Percentiles rank a stretch among this genome's conserved stretches.
phyloP scores from a whole-genome alignment of 352 stramenopile species.

The Phytophthora litchii region DNA sequence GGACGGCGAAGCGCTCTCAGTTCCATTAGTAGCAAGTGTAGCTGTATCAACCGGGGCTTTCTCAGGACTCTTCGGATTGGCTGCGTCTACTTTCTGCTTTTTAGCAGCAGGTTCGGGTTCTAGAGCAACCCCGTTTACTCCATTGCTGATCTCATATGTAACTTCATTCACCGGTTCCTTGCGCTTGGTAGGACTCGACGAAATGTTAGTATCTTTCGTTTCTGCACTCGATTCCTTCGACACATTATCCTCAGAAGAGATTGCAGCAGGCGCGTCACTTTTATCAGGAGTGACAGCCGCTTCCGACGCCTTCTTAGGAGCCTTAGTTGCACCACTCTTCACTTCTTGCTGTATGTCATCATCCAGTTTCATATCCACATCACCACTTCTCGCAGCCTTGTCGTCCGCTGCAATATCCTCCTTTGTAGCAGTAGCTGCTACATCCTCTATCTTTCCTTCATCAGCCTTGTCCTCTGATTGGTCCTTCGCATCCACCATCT shows the following conservation, averaged over 20 bases:
- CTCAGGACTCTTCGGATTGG: conserved; percentile 3
- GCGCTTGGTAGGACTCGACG: conserved; percentile 23
- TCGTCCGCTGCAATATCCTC: background rate
- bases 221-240: conserved; percentile 2
- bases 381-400: background rate
- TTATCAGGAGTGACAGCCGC: conserved; percentile 1
- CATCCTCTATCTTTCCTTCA: conserved; percentile 9
- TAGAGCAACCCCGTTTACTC: conserved; percentile 1
- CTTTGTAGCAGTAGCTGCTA: background rate
- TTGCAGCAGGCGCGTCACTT: background rate
- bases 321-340: background rate
- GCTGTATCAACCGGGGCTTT: conserved; percentile 14
- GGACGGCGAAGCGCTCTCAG: conserved; percentile 29
- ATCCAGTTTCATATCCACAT: conserved; percentile 19
- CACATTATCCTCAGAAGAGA: background rate
- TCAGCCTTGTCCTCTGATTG: conserved; percentile 3
- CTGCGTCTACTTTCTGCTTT: conserved; percentile 45
- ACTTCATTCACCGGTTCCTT: conserved; percentile 19
- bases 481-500: conserved; percentile 15
- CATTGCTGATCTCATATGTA: conserved; percentile 16
- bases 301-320: background rate
- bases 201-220: conserved; percentile 11
- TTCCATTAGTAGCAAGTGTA: background rate
- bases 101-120: conserved; percentile 29
- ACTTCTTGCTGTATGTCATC: conserved; percentile 6